These are phyloP conservation scores for Groenewaldozyma salmanticensis DNA, from an alignment of 805 yeast genomes.

Conservation along the genomic window DNA sequence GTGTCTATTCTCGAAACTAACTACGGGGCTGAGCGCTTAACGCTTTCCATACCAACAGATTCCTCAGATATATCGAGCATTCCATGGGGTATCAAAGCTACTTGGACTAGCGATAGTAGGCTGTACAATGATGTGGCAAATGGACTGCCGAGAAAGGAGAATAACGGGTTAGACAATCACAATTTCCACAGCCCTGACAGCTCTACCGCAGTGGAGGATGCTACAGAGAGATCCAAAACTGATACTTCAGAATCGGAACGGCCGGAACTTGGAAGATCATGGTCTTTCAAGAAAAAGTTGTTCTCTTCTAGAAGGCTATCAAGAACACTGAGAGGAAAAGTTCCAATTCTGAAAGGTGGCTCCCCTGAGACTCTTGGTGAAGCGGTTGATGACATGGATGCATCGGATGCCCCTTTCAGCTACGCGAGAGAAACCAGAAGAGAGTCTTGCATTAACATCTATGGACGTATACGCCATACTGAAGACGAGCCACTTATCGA, in stretches of 20 bases:
- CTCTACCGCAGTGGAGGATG: not conserved
- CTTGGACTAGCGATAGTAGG: slow-evolving; percentile 18
- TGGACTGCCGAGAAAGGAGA: not conserved
- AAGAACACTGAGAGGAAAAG: not conserved
- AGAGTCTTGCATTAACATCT: slow-evolving; percentile 7
- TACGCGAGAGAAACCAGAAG: slow-evolving; percentile 2
- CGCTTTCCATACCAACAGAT: slow-evolving; percentile 24
- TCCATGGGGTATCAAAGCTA: slow-evolving; percentile 28
- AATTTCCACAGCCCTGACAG: slow-evolving; percentile 10
- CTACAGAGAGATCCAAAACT: not conserved
- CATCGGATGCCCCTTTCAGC: slow-evolving; percentile 1
- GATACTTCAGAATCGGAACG: not conserved
- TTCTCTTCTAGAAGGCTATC: not conserved
- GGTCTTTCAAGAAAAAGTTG: slow-evolving; percentile 2
- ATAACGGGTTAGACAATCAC: not conserved
- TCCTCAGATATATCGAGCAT: slow-evolving; percentile 24
- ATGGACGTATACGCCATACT: slow-evolving; percentile 17
- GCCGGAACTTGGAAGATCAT: not conserved
- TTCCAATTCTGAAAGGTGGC: not conserved
- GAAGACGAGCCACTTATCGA: slow-evolving; percentile 25
- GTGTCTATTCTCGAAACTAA: slow-evolving; percentile 17
- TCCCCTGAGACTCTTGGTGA: slow-evolving; percentile 1
- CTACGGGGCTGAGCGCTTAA: slow-evolving; percentile 22
- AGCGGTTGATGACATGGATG: not conserved
- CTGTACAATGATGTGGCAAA: not conserved